A percentile compares a stretch with the other conserved stretches of the same genome.
Conservation (phyloP, 495 filamentous ascomycete species). For the Aspergillus sparsus region DNA sequence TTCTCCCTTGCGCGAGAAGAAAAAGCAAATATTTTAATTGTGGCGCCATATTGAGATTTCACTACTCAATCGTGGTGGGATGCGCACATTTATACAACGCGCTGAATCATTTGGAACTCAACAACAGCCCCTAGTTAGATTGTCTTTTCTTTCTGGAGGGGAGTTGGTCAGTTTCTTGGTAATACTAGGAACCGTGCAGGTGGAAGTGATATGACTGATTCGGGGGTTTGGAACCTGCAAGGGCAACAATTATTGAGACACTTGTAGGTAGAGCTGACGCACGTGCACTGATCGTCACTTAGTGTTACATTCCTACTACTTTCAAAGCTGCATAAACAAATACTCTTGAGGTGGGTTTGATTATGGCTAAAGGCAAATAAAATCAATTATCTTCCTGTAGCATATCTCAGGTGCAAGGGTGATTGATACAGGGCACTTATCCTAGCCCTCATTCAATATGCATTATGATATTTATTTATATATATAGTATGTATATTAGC, state of each 20-base stretch:
- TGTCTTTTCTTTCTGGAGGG: no score
- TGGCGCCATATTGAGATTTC: neutral
- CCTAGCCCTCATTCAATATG: no score
- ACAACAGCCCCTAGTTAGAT: no score
- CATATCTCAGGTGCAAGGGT: no score
- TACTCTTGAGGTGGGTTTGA: no score
- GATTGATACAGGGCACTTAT: no score
- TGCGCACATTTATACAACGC: no score
- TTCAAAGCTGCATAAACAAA: neutral
- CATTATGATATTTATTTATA: neutral
- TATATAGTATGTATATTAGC: neutral
- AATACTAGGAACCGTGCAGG: slow-evolving; percentile 60
- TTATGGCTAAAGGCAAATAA: no score
- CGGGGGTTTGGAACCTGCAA: neutral
- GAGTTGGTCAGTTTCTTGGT: no score
- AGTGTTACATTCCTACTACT: neutral
- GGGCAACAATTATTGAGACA: neutral
- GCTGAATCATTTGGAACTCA: no score
- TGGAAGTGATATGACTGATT: neutral
- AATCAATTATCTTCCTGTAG: no score
- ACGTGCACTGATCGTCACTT: slow-evolving; percentile 4
- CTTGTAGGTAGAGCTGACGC: neutral
- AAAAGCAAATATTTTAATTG: neutral
- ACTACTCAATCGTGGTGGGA: no score
- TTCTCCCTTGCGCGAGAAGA: slow-evolving; percentile 9